Evolutionary conservation across 805 yeast species (phyloP).

Genomic region (Yamadazyma insecticola): DNA sequence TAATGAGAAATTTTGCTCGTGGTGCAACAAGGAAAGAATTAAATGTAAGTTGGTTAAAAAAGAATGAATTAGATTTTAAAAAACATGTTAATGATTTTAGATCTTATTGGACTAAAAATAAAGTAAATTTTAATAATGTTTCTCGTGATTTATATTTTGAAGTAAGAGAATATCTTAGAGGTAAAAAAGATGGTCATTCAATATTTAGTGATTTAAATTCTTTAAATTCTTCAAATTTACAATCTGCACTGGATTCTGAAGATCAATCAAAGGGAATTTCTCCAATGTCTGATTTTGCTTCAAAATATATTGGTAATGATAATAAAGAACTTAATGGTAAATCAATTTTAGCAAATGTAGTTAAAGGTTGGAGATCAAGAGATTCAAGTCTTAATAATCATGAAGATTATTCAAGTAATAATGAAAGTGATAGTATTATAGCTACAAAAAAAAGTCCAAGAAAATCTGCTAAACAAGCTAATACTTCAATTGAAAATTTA

Average conservation of each 20-base stretch:
- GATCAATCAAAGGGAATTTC: slow-evolving; percentile 23
- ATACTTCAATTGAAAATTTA: not conserved
- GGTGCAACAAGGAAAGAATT: slow-evolving; percentile 96
- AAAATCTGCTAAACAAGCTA: slow-evolving; percentile 4
- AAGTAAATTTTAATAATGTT: slow-evolving; percentile 60
- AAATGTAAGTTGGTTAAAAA: slow-evolving; percentile 95
- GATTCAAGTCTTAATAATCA: slow-evolving; percentile 20
- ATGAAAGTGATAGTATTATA: slow-evolving; percentile 11
- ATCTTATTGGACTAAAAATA: slow-evolving; percentile 76
- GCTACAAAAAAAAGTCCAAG: slow-evolving; percentile 8
- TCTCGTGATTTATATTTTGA: slow-evolving; percentile 83
- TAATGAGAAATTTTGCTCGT: slow-evolving; percentile 95
- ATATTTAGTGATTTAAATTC: slow-evolving; percentile 4
- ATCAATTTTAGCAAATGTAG: slow-evolving; percentile 35
- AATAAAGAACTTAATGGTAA: slow-evolving; percentile 32
- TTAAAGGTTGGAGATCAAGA: slow-evolving; percentile 37
- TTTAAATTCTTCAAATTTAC: slow-evolving; percentile 11
- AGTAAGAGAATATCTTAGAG: slow-evolving; percentile 66
- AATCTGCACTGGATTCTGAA: slow-evolving; percentile 30
- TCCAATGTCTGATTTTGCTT: slow-evolving; percentile 66
- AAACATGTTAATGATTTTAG: slow-evolving; percentile 87
- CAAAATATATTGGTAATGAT: slow-evolving; percentile 56
- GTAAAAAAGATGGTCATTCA: slow-evolving; percentile 34
- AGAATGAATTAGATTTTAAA: slow-evolving; percentile 91
- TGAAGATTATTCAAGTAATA: slow-evolving; percentile 24